Evolutionary conservation across 768 basidiomycete genomes (phyloP), one percentile per base, ranked within the genome.

Genomic region (Xerocomus potaroensis): DNA sequence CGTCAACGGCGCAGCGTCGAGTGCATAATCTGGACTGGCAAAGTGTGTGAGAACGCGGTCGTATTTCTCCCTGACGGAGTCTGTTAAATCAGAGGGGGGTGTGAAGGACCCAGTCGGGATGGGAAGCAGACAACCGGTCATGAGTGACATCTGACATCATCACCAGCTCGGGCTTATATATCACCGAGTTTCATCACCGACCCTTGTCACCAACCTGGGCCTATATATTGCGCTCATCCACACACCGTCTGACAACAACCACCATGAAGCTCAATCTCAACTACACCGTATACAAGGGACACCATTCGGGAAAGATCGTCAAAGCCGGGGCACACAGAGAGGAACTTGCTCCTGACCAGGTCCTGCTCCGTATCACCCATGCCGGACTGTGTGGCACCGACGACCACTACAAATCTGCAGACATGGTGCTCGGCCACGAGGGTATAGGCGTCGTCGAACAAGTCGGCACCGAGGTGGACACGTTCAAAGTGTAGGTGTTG

Each of bases 1-100:
- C 36, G 50, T 70, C 41, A 90, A 68, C 48, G 68, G 63, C 8
- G 73, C 70, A 8, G 3, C 83, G 78, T 24, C n/a, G n/a, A 87
- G 59, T 5, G 54, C 63, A 60, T 85, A 86, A 2, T 70, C 70
- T 0, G 71, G 57, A n/a, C 65, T 59, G 15, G 74, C 57, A 55
- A 89, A 87, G 61, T 87, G 77, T n/a, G 64, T 66, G 34, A 84
- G 67, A 12, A 88, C 79, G 39, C 69, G 67, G 33, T 76, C 64
- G 48, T 77, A n/a, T n/a, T n/a, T n/a, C n/a, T n/a, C n/a, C n/a
- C n/a, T n/a, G n/a, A n/a, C n/a, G n/a, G n/a, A n/a, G n/a, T n/a
- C n/a, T n/a, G n/a, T n/a, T n/a, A n/a, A 2, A 71, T 68, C 18
- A 83, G 62, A 2, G 64, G 62, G 1, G 54, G 61, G 0, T 68